Conservation (phyloP, 1,284 basidiomycete species). For the Grifola frondosa region DNA sequence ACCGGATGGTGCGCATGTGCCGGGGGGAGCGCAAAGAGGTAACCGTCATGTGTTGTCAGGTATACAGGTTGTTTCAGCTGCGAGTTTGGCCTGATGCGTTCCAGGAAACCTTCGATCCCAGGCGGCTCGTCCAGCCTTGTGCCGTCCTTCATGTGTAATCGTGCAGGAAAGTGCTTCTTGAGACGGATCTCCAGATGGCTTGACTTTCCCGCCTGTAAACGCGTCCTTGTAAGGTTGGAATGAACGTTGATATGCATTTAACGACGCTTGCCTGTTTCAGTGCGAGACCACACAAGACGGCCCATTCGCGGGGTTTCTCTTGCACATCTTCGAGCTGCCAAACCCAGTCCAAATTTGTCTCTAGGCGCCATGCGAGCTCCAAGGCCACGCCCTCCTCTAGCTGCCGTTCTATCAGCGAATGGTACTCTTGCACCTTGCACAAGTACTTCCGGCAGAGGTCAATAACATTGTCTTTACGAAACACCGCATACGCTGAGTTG, state of each 20-base stretch:
- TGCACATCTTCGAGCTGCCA: conserved; percentile 67
- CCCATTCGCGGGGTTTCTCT: conserved; percentile 65
- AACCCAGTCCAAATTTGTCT: conserved; percentile 78
- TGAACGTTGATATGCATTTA: background rate
- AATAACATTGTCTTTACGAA: conserved; percentile 61
- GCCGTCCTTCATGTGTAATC: conserved; percentile 54
- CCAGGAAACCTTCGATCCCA: conserved; percentile 77
- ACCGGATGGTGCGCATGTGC: conserved; percentile 64
- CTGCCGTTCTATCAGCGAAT: conserved; percentile 54
- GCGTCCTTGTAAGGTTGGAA: background rate
- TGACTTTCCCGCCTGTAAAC: conserved; percentile 43
- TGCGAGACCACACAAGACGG: conserved; percentile 70
- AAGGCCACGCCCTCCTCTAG: conserved; percentile 57
- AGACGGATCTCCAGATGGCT: conserved; percentile 73
- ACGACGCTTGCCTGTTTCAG: conserved; percentile 58
- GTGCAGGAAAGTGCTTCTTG: conserved; percentile 62
- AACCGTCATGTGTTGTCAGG: conserved; percentile 71
- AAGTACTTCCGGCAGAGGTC: conserved; percentile 57
- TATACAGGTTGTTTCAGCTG: conserved; percentile 65
- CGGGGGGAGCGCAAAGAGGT: conserved; percentile 61
- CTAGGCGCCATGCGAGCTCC: conserved; percentile 75
- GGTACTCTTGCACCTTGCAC: conserved; percentile 57
- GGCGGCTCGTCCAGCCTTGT: conserved; percentile 66
- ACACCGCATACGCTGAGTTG: conserved; percentile 42
- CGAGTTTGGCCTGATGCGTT: conserved; percentile 65